A percentile compares a stretch with the other conserved stretches of the same genome.
Conservation (phyloP, 2,329 filamentous ascomycete species). For the Coniochaeta sp. region DNA sequence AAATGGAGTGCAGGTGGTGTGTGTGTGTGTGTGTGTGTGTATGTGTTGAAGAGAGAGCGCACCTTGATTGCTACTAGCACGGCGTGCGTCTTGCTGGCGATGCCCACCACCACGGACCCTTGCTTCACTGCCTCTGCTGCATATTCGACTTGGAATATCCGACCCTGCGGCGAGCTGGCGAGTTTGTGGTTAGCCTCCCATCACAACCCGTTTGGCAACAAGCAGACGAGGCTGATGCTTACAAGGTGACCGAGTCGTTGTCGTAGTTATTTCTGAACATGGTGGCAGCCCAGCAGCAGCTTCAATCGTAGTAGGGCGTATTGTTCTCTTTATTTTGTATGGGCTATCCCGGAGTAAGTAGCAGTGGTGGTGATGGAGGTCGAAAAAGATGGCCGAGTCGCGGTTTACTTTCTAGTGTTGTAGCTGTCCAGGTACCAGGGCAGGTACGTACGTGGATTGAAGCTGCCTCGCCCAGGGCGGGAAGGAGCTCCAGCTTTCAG, state of each 20-base stretch:
- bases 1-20: slow-evolving; percentile 1
- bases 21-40: too few relatives aligned
- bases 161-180: slow-evolving; percentile 87
- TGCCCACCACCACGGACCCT: slow-evolving; percentile 92
- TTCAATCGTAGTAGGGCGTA: slow-evolving; percentile 1
- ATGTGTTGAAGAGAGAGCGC: slow-evolving; percentile 19
- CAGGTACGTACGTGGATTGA: slow-evolving; percentile 1
- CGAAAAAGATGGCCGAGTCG: background rate
- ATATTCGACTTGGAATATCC: slow-evolving; percentile 99
- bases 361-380: background rate
- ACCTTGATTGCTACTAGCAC: slow-evolving; percentile 97
- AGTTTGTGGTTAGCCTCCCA: slow-evolving; percentile 16
- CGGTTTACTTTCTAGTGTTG: background rate
- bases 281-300: slow-evolving; percentile 26
- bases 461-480: background rate
- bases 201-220: slow-evolving; percentile 18
- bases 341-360: background rate
- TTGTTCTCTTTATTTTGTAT: background rate
- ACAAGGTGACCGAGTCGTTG: slow-evolving; percentile 99
- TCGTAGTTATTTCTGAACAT: slow-evolving; percentile 99
- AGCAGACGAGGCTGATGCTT: slow-evolving; percentile 28
- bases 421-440: background rate
- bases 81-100: slow-evolving; percentile 96
- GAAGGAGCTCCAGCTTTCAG: background rate
- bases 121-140: slow-evolving; percentile 98